These are phyloP conservation scores for Xylaria sp. DNA, from an alignment of 2,329 filamentous ascomycete species.

Conservation along the genomic window DNA sequence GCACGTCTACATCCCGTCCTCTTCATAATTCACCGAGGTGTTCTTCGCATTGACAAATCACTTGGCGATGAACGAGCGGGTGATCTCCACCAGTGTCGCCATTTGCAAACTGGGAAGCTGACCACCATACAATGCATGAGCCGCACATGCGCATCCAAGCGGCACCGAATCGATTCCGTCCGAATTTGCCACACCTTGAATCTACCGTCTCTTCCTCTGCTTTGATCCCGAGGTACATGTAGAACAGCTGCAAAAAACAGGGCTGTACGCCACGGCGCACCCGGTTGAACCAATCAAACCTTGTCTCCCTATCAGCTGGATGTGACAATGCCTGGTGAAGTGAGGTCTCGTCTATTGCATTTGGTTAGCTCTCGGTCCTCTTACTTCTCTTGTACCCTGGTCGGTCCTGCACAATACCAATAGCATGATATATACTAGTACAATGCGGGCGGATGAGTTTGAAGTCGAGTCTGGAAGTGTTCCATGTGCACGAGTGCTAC, in stretches of 20 bases:
- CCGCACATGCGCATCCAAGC: conserved; percentile 13
- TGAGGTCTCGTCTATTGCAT: not conserved
- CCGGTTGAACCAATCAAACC: conserved; percentile 4
- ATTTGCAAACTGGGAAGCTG: conserved; percentile 16
- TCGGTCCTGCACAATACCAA: conserved; percentile 2
- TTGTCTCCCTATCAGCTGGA: conserved; percentile 17
- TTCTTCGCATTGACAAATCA: conserved; percentile 31
- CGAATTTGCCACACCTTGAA: conserved; percentile 18
- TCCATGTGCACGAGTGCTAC: not conserved
- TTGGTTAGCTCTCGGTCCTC: conserved; percentile 1
- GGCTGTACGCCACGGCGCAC: conserved; percentile 10
- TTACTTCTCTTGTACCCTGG: not conserved
- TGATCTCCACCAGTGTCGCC: conserved; percentile 19
- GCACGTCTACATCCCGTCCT: conserved; percentile 1
- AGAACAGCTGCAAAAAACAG: conserved; percentile 13
- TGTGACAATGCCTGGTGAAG: not conserved
- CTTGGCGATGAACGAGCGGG: conserved; percentile 14
- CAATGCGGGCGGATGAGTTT: not conserved
- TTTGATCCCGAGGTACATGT: conserved; percentile 1
- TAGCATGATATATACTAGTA: not conserved
- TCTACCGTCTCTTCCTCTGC: conserved; percentile 18
- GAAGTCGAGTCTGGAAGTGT: conserved; percentile 10
- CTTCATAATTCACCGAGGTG: not conserved
- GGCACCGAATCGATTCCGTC: conserved; percentile 19
- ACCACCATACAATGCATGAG: conserved; percentile 9